Base-by-base conservation (phyloP, 208 protist species). In the Plasmodiophora brassicae region DNA sequence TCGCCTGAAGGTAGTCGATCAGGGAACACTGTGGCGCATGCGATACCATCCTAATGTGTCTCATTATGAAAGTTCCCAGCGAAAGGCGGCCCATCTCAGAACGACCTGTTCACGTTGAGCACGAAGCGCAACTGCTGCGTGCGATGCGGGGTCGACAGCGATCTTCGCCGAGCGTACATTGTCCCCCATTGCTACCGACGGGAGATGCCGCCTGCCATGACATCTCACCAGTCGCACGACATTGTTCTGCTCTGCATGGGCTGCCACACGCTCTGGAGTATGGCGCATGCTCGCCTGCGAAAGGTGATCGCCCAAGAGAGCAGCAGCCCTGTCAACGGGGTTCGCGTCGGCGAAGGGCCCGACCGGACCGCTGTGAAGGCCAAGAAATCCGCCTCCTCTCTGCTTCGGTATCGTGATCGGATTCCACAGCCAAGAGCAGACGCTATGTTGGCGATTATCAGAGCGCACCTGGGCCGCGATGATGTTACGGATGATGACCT, bases 221-320 rank as follows among this genome's bases (percentile, higher is more conserved):
- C 65, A 14, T 78, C 65, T 5, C 65, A 78, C 41, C 65, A 78
- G n/a, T 78, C 14, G 5, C 65, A 78, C 65, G 65, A 78, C 41
- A 78, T 78, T 38, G 41, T 38, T 32, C 65, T 78, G n/a, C 65
- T 78, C 41, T 78, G 65, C 41, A 5, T 78, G 14, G 5, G 5
- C 5, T 78, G 65, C 65, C 41, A 78, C 41, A 38, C 32, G n/a
- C 10, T 78, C n/a, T 78, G 65, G 65, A 38, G 32, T 5, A 5
- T 5, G n/a, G 65, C 65, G 10, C 65, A 78, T 78, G n/a, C 65
- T 32, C 5, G 32, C 14, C 65, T 78, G 5, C 65, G 65, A 32
- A 78, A 78, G 20, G 32, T 44, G 65, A 78, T 78, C 65, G 32
- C 14, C n/a, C 32, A 5, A 8, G 65, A 78, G 14, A 14, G 32